phyloP scores from a whole-genome alignment of 257 asterid genomes.

The Asclepias syriaca region DNA sequence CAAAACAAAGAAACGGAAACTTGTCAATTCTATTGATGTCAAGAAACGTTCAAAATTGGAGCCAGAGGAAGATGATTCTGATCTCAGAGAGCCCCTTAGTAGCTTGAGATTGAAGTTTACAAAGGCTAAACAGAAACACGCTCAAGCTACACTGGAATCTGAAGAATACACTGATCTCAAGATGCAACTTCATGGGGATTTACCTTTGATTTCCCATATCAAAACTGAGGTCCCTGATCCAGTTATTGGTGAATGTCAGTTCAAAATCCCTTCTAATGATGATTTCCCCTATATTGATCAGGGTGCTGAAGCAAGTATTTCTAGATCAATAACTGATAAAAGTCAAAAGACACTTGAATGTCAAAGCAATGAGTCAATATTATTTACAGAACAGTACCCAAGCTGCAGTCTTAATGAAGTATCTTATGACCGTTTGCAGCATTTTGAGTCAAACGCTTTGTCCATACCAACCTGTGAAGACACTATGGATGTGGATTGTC shows the following conservation, averaged over 20 bases:
- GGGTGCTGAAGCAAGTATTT: slow-evolving; percentile 2
- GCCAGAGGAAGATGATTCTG: slow-evolving; percentile 43
- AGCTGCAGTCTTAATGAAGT: slow-evolving; percentile 35
- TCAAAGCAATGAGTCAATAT: slow-evolving; percentile 14
- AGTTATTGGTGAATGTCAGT: slow-evolving; percentile 25
- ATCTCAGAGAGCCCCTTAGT: slow-evolving; percentile 53
- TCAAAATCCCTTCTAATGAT: slow-evolving; percentile 16
- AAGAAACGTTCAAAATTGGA: slow-evolving; percentile 20
- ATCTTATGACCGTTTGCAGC: slow-evolving; percentile 38
- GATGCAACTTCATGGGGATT: slow-evolving; percentile 22
- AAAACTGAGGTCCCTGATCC: slow-evolving; percentile 44
- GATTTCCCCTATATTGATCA: slow-evolving; percentile 8
- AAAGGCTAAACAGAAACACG: slow-evolving; percentile 37
- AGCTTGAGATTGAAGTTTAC: slow-evolving; percentile 40
- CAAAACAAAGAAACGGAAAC: slow-evolving; percentile 54
- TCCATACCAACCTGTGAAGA: slow-evolving; percentile 21
- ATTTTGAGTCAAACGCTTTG: slow-evolving; percentile 26
- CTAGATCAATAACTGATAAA: slow-evolving; percentile 10
- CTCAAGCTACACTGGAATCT: slow-evolving; percentile 16
- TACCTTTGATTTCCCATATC: slow-evolving; percentile 20
- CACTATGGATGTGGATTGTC: slow-evolving; percentile 22
- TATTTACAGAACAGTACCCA: slow-evolving; percentile 22
- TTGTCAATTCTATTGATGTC: slow-evolving; percentile 10
- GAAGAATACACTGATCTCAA: slow-evolving; percentile 30
- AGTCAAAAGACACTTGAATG: slow-evolving; percentile 5